Evolutionary conservation across 177 flowering plant species (phyloP).

Genomic region (Vitis hybrid): DNA sequence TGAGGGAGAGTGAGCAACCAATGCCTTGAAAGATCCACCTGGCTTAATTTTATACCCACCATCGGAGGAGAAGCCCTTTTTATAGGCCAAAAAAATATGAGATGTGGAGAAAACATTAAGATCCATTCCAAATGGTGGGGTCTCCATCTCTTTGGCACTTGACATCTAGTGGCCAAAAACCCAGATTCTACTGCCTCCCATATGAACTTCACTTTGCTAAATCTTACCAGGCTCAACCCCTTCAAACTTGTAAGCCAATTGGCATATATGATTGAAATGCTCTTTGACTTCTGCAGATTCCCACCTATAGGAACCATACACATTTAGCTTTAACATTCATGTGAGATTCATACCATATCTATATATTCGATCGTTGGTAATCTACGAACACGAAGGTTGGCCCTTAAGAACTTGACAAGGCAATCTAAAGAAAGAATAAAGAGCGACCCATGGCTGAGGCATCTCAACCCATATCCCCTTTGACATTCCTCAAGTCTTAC

Average conservation of each 20-base stretch:
- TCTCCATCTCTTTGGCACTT: slow-evolving; percentile 19
- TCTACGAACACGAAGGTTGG: slow-evolving; percentile 6
- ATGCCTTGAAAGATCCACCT: slow-evolving; percentile 19
- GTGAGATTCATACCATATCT: no score
- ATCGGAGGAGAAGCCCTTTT: slow-evolving; percentile 12
- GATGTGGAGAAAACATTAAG: background rate
- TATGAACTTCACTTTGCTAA: no score
- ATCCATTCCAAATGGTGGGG: slow-evolving; percentile 6
- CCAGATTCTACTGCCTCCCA: slow-evolving; percentile 7
- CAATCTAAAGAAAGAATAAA: background rate
- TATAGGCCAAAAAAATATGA: slow-evolving; percentile 14
- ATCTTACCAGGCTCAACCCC: background rate
- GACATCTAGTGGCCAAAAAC: slow-evolving; percentile 12
- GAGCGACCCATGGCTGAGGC: background rate
- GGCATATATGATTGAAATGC: background rate
- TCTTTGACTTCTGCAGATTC: background rate
- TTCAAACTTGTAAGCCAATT: background rate
- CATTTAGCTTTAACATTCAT: no score
- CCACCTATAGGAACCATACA: background rate
- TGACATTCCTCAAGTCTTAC: slow-evolving; percentile 14
- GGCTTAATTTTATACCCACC: slow-evolving; percentile 3
- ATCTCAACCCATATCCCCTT: slow-evolving; percentile 11
- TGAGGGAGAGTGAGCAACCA: slow-evolving; percentile 38
- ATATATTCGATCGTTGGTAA: no score
- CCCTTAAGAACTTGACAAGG: slow-evolving; percentile 17